Conservation (phyloP, 2,329 filamentous ascomycete genomes). For the Plectosphaerella cucumerina region DNA sequence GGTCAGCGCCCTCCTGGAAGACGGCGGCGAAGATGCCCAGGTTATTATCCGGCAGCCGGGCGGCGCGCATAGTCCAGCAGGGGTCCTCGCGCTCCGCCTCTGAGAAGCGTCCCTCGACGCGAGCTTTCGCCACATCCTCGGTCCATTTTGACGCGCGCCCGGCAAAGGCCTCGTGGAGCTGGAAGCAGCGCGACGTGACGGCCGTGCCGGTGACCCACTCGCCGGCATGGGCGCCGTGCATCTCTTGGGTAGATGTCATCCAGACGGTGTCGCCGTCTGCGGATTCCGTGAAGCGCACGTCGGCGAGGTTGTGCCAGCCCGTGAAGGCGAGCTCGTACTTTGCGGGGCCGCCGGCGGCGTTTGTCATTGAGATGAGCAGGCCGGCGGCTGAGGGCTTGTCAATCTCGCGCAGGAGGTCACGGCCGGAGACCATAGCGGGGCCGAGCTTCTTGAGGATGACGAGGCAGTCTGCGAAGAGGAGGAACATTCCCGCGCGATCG, state of each 20-base stretch:
- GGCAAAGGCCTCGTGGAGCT: constrained; percentile 72
- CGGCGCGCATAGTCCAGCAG: constrained; percentile 74
- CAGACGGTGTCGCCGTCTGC: constrained; percentile 61
- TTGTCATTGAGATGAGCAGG: constrained; percentile 60
- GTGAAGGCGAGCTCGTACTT: constrained; percentile 71
- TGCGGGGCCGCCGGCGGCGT: constrained; percentile 55
- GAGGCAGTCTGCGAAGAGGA: constrained; percentile 81
- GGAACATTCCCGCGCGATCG: constrained; percentile 63
- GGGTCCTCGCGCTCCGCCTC: constrained; percentile 79
- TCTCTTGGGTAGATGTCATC: constrained; percentile 61
- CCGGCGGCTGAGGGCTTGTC: constrained; percentile 71
- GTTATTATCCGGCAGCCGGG: constrained; percentile 57
- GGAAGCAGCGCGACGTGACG: constrained; percentile 62
- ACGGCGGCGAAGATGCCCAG: constrained; percentile 62
- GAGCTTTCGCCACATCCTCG: constrained; percentile 83
- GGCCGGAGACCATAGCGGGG: constrained; percentile 61
- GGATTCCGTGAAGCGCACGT: constrained; percentile 71
- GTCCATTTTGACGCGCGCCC: constrained; percentile 70
- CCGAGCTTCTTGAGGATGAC: constrained; percentile 70
- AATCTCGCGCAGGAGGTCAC: constrained; percentile 76
- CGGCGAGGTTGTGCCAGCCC: constrained; percentile 65
- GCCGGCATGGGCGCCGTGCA: constrained; percentile 50
- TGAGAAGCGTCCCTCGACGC: constrained; percentile 78
- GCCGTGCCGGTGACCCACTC: constrained; percentile 43
- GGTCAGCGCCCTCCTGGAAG: constrained; percentile 64